Percentiles rank a stretch among this genome's conserved stretches.
These are phyloP conservation scores for Yarrowia sp. DNA, from an alignment of 805 yeast genomes.

Conservation along the genomic window DNA sequence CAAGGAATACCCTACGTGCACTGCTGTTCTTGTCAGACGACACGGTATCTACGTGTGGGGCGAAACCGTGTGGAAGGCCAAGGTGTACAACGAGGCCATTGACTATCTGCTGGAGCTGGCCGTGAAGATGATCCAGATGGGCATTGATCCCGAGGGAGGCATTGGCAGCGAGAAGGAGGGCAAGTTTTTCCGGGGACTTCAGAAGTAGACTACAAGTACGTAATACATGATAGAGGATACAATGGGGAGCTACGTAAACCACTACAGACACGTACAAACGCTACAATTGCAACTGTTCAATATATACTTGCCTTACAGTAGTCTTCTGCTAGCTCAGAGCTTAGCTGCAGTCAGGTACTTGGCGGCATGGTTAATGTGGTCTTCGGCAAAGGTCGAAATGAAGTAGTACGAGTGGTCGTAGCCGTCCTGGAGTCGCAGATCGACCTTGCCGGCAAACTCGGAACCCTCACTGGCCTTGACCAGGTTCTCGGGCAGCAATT, in stretches of 20 bases:
- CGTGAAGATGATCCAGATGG: slow-evolving; percentile 76
- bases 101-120: slow-evolving; percentile 88
- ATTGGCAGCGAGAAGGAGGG: slow-evolving; percentile 45
- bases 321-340: not conserved
- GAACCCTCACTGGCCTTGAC: slow-evolving; percentile 65
- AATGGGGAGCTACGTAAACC: too few relatives aligned
- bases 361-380: slow-evolving; percentile 88
- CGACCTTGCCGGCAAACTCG: slow-evolving; percentile 65
- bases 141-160: slow-evolving; percentile 55
- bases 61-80: slow-evolving; percentile 88
- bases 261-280: too few relatives aligned
- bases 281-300: too few relatives aligned
- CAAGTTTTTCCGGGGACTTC: slow-evolving; percentile 9
- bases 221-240: not conserved
- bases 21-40: slow-evolving; percentile 88
- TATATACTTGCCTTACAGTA: too few relatives aligned
- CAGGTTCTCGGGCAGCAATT: slow-evolving; percentile 78
- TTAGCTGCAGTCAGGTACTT: slow-evolving; percentile 54
- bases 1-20: slow-evolving; percentile 71
- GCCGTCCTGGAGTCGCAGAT: slow-evolving; percentile 71
- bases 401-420: slow-evolving; percentile 93
- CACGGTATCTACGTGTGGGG: slow-evolving; percentile 99
- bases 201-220: not conserved
- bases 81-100: slow-evolving; percentile 89
- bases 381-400: slow-evolving; percentile 76